Conservation (phyloP, 2,329 filamentous ascomycete species). For the Nemania sp. region DNA sequence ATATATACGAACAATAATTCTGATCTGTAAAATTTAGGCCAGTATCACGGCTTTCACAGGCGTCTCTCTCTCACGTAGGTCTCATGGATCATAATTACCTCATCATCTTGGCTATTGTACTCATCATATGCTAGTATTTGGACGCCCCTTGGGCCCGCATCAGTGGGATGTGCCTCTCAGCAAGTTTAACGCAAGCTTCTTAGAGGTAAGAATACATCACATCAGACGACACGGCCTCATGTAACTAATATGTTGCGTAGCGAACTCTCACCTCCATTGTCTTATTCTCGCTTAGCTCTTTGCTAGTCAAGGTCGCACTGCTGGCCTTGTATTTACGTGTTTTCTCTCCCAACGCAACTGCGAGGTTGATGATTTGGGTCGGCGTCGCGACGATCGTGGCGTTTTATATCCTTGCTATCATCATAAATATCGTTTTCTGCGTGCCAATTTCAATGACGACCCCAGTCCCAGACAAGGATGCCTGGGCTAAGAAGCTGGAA, state of each 20-base stretch:
- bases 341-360: conserved; percentile 20
- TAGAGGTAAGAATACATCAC: too few species aligned
- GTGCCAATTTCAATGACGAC: conserved; percentile 15
- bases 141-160: conserved; percentile 24
- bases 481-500: conserved; percentile 19
- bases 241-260: conserved; percentile 6
- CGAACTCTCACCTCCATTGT: conserved; percentile 20
- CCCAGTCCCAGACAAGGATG: conserved; percentile 8
- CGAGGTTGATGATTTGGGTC: conserved; percentile 24
- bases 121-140: conserved; percentile 23
- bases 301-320: conserved; percentile 29
- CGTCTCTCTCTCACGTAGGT: conserved; percentile 22
- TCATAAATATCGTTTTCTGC: conserved; percentile 25
- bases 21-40: conserved; percentile 10
- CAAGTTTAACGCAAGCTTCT: conserved; percentile 14
- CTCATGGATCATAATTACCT: neutral
- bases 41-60: conserved; percentile 26
- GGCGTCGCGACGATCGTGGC: conserved; percentile 22
- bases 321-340: conserved; percentile 29
- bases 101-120: neutral
- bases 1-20: neutral
- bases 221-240: too few species aligned
- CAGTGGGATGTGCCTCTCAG: conserved; percentile 30
- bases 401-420: conserved; percentile 23
- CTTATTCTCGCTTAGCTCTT: conserved; percentile 23